Percentiles rank a stretch among this genome's conserved stretches.
phyloP scores from a whole-genome alignment of 257 asterid species.

The Solanum chiquidenum region DNA sequence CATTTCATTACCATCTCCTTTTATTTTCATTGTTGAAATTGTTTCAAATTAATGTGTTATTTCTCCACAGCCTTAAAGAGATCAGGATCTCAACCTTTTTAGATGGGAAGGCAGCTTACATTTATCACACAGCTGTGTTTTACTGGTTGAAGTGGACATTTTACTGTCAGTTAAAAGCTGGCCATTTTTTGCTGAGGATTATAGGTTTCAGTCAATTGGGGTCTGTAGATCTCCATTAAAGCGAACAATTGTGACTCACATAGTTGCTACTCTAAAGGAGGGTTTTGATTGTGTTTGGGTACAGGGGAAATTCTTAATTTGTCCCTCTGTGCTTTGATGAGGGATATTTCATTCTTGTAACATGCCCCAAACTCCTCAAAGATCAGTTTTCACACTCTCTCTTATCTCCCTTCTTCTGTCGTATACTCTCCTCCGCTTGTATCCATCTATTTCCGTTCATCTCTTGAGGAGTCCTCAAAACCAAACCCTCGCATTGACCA shows the following conservation, averaged over 20 bases:
- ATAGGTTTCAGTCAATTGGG: neutral
- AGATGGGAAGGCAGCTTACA: neutral
- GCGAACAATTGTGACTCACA: neutral
- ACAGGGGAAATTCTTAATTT: neutral
- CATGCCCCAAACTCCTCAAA: neutral
- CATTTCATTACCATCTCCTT: neutral
- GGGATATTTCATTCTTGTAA: constrained; percentile 2
- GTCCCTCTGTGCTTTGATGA: constrained; percentile 4
- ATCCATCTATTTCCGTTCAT: neutral
- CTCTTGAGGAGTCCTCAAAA: neutral
- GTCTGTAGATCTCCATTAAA: neutral
- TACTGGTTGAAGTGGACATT: neutral
- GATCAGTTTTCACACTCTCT: constrained; percentile 3
- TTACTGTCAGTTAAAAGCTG: neutral
- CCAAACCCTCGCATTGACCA: neutral
- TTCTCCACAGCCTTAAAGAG: neutral
- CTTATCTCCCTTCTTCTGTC: constrained; percentile 4
- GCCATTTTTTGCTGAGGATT: neutral
- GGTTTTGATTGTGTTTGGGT: neutral
- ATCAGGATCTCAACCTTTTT: neutral
- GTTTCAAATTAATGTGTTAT: neutral
- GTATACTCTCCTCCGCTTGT: neutral
- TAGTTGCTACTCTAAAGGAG: neutral
- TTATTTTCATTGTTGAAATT: neutral
- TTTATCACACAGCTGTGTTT: neutral